Evolutionary conservation across 768 basidiomycete genomes (phyloP).

Genomic region (Thelephora ganbajun): DNA sequence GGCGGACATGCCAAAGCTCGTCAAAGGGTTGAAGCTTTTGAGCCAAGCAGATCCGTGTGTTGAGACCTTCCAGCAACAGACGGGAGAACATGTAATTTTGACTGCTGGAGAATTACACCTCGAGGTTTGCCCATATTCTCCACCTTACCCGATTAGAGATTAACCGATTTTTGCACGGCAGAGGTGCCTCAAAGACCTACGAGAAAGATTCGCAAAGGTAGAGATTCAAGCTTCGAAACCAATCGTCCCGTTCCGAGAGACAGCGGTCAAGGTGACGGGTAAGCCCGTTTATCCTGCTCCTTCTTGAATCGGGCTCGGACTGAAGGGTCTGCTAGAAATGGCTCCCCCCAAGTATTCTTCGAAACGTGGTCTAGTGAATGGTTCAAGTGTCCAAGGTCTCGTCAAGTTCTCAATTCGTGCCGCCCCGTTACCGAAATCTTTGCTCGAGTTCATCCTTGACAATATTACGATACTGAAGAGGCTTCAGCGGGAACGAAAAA

Average conservation of each 20-base stretch:
- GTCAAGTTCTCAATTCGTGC: constrained; percentile 81
- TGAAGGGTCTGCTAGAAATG: constrained; percentile 52
- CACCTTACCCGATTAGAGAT: not conserved
- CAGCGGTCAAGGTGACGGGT: constrained; percentile 73
- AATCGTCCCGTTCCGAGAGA: constrained; percentile 96
- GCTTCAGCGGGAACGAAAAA: constrained; percentile 36
- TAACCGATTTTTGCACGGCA: constrained; percentile 17
- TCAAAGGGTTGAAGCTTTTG: constrained; percentile 76
- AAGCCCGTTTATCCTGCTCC: constrained; percentile 6
- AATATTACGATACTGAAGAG: constrained; percentile 53
- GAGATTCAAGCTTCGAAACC: constrained; percentile 91
- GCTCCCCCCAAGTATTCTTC: constrained; percentile 65
- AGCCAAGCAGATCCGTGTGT: constrained; percentile 95
- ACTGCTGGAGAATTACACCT: constrained; percentile 93
- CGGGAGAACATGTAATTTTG: constrained; percentile 93
- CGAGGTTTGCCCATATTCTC: constrained; percentile 41
- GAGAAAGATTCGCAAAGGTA: constrained; percentile 86
- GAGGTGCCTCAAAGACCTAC: constrained; percentile 93
- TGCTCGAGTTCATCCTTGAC: constrained; percentile 66
- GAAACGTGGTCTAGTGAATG: constrained; percentile 65
- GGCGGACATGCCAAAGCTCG: constrained; percentile 79
- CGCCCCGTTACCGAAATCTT: constrained; percentile 52
- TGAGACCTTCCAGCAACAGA: constrained; percentile 93
- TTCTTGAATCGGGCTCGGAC: not conserved
- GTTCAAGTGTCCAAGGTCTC: constrained; percentile 51